phyloP scores from a whole-genome alignment of 805 yeast species.

The Ogataea saltuana region DNA sequence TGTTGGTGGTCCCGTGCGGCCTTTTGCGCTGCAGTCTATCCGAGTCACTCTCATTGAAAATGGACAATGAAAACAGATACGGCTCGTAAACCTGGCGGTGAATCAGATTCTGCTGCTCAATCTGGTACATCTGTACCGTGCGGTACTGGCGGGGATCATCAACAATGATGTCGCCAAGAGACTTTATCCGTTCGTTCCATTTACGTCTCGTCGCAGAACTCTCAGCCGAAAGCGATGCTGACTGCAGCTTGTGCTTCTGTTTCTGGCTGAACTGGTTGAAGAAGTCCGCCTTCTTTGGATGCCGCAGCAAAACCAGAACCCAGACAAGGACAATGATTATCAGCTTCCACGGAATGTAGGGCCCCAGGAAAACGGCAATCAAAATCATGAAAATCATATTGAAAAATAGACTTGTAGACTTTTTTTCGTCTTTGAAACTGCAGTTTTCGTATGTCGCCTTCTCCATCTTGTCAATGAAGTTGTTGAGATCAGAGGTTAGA shows the following conservation, averaged over 20 bases:
- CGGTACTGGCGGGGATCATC: conserved; percentile 65
- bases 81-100: conserved; percentile 59
- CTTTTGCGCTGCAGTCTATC: conserved; percentile 48
- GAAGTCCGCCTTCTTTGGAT: conserved; percentile 50
- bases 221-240: neutral
- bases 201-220: neutral
- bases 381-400: conserved; percentile 42
- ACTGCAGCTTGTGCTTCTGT: conserved; percentile 34
- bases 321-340: conserved; percentile 61
- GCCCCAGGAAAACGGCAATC: conserved; percentile 43
- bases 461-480: conserved; percentile 52
- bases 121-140: conserved; percentile 75
- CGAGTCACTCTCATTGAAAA: conserved; percentile 54
- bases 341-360: conserved; percentile 63
- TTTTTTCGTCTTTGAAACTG: conserved; percentile 68
- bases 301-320: conserved; percentile 51
- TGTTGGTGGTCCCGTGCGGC: conserved; percentile 62
- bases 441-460: conserved; percentile 59
- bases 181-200: conserved; percentile 8
- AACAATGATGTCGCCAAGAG: conserved; percentile 46
- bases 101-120: conserved; percentile 64
- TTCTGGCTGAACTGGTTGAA: conserved; percentile 26
- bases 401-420: conserved; percentile 61
- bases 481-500: conserved; percentile 54
- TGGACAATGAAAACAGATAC: conserved; percentile 52